phyloP scores from a whole-genome alignment of 2,329 filamentous ascomycete genomes.

The Didymella sp. region DNA sequence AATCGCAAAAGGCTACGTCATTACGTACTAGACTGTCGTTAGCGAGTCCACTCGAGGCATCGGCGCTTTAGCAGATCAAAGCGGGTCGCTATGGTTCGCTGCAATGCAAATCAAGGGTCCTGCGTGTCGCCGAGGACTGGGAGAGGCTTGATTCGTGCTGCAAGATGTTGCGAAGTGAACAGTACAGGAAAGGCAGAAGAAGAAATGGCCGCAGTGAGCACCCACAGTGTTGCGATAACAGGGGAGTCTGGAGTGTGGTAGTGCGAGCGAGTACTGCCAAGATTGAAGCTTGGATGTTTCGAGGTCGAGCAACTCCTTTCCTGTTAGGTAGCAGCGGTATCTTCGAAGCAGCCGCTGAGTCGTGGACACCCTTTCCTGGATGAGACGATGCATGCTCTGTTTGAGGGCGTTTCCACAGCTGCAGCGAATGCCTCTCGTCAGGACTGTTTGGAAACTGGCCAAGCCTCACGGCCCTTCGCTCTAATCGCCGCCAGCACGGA shows the following conservation, averaged over 20 bases:
- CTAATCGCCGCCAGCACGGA: conserved; percentile 9
- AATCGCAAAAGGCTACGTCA: conserved; percentile 11
- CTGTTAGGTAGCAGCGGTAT: conserved; percentile 1
- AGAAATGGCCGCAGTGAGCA: background rate
- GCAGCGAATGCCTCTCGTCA: conserved; percentile 8
- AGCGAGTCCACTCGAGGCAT: conserved; percentile 13
- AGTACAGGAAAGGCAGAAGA: background rate
- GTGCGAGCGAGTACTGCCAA: background rate
- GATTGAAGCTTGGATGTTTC: conserved; percentile 4
- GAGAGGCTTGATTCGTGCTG: conserved; percentile 5
- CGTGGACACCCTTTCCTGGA: conserved; percentile 5
- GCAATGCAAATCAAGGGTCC: conserved; percentile 16
- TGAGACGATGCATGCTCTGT: conserved; percentile 18
- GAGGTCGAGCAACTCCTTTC: conserved; percentile 5
- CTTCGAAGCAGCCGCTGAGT: conserved; percentile 10
- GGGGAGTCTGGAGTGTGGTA: background rate
- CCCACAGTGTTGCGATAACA: background rate
- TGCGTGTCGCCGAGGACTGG: background rate
- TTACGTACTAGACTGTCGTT: conserved; percentile 1
- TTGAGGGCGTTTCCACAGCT: conserved; percentile 19
- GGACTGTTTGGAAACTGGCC: conserved; percentile 5
- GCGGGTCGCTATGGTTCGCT: conserved; percentile 20
- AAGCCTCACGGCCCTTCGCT: conserved; percentile 13
- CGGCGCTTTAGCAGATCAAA: conserved; percentile 15
- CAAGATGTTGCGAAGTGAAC: background rate